Base-by-base conservation (phyloP, 768 basidiomycete species). In the Galerina marginata region DNA sequence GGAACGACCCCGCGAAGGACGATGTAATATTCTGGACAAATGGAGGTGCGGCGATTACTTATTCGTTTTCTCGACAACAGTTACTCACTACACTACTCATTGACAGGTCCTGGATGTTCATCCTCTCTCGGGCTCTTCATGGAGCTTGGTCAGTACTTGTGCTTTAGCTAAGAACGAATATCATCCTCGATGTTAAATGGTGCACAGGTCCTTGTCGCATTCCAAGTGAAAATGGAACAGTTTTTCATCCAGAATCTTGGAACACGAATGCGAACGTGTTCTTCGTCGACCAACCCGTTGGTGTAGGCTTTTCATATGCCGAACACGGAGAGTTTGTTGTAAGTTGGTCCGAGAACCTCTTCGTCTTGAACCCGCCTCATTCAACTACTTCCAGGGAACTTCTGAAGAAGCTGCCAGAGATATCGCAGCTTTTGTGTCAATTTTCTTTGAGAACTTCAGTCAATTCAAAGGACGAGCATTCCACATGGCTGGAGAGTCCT, bases 401-500 rank as follows among this genome's bases (percentile, higher is more conserved):
- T 85, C 88, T 0, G 84, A 88, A 67, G 86, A 89, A 46, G 89
- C 87, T 3, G 87, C 88, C 0, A 79, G 82, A 53, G 89, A 92
- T 64, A 84, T 92, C 4, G 88, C 89, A 0, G 83, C 86, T 0
- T 92, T 92, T 64, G 78, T 91, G 0, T 76, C 83, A 3, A 84
- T 92, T 55, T 91, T 91, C 74, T 91, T 91, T 47, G 88, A 91
- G 65, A 81, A 86, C 58, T 93, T 93, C 69, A 79, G 72, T 56
- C 77, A 87, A 65, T 91, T 91, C 77, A 86, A 89, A 64, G 89
- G 88, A 2, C 76, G 89, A 3, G 69, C 77, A 2, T 86, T 89
- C 71, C 87, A 89, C 60, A 81, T 89, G 77, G 77, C 85, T 2
- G 86, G 92, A 11, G 92, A 93, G 73, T 92, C 89, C 0, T 93